phyloP scores from a whole-genome alignment of 176 grass and related monocot genomes.

The Elymus sibiricus region DNA sequence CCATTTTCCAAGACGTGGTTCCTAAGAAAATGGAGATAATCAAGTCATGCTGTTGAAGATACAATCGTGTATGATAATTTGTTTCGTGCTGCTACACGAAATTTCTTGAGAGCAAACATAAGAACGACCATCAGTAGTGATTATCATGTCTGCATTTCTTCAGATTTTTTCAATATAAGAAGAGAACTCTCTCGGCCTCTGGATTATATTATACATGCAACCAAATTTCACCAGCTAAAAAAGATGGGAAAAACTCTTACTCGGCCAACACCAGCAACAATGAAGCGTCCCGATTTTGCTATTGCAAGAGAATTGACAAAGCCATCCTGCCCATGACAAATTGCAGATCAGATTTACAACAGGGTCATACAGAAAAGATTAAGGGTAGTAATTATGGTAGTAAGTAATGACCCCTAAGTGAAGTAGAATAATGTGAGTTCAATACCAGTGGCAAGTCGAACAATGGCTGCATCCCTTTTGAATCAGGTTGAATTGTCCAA shows the following conservation, averaged over 20 bases:
- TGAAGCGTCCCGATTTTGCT: constrained; percentile 62
- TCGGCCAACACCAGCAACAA: constrained; percentile 66
- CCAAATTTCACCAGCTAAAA: background rate
- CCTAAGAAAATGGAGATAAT: constrained; percentile 31
- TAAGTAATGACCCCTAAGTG: background rate
- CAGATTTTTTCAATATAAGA: background rate
- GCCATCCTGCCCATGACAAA: constrained; percentile 45
- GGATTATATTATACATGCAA: background rate
- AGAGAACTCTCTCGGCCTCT: background rate
- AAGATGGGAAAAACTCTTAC: constrained; percentile 27
- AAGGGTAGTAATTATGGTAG: background rate
- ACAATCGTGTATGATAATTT: background rate
- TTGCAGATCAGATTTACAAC: background rate
- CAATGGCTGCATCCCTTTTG: constrained; percentile 54
- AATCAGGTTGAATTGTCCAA: constrained; percentile 57
- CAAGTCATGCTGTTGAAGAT: background rate
- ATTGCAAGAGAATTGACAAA: constrained; percentile 70
- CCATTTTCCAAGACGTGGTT: constrained; percentile 71
- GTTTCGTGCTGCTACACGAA: background rate
- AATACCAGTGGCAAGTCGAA: constrained; percentile 45
- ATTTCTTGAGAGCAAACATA: background rate
- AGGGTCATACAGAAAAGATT: background rate
- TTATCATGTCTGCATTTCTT: background rate
- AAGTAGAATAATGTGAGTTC: background rate
- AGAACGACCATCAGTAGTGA: background rate